phyloP scores from a whole-genome alignment of 148 eudicot genomes.

The Heliosperma pusillum region DNA sequence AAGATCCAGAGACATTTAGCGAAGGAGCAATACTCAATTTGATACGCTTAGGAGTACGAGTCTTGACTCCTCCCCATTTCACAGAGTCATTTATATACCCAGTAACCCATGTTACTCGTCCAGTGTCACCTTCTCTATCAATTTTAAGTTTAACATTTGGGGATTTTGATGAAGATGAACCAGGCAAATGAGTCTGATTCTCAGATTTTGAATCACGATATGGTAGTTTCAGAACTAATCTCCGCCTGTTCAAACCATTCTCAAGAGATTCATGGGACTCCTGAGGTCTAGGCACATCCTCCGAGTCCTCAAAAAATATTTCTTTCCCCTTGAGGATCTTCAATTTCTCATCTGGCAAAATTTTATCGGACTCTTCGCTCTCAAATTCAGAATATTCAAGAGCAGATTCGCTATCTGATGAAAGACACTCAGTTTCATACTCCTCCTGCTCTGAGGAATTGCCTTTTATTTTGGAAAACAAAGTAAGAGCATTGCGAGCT shows the following conservation, averaged over 20 bases:
- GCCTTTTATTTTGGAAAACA: constrained; percentile 81
- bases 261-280: constrained; percentile 39
- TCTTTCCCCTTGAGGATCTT: constrained; percentile 69
- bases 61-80: constrained; percentile 78
- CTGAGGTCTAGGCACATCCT: constrained; percentile 34
- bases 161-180: constrained; percentile 42
- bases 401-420: constrained; percentile 73
- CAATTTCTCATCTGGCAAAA: constrained; percentile 33
- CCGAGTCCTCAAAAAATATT: constrained; percentile 49
- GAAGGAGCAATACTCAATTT: constrained; percentile 36
- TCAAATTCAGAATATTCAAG: constrained; percentile 55
- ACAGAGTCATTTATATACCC: constrained; percentile 39
- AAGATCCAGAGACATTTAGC: constrained; percentile 31
- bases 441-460: constrained; percentile 45
- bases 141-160: constrained; percentile 30
- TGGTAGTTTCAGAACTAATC: constrained; percentile 66
- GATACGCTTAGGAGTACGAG: constrained; percentile 73
- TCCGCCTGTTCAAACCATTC: constrained; percentile 43
- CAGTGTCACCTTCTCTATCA: constrained; percentile 27
- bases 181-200: constrained; percentile 37
- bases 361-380: constrained; percentile 72
- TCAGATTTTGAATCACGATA: constrained; percentile 43
- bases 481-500: constrained; percentile 85
- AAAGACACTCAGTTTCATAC: constrained; percentile 44
- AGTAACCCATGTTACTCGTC: constrained; percentile 41